A percentile compares a stretch with the other conserved stretches of the same genome.
These are phyloP conservation scores for Phialemonium atrogriseum DNA, from an alignment of 2,329 filamentous ascomycete species.

Conservation along the genomic window DNA sequence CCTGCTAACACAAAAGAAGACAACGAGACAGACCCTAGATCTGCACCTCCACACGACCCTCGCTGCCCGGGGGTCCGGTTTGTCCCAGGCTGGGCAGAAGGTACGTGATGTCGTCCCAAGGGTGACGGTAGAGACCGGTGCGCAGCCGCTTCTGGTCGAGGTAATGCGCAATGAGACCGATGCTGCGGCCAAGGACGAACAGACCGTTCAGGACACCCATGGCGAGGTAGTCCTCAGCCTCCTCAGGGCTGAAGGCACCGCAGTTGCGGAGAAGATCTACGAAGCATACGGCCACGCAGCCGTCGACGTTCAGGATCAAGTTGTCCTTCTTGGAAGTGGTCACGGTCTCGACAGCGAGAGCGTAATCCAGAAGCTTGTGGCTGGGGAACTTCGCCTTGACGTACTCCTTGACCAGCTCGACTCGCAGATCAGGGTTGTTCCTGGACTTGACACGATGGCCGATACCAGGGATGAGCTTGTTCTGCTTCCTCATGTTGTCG, in stretches of 20 bases:
- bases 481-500: slow-evolving; percentile 97
- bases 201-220: slow-evolving; percentile 99
- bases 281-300: slow-evolving; percentile 97
- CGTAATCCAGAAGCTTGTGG: slow-evolving; percentile 98
- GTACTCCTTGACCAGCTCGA: slow-evolving; percentile 99
- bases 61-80: slow-evolving; percentile 61
- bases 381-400: slow-evolving; percentile 94
- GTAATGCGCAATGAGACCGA: slow-evolving; percentile 99
- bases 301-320: slow-evolving; percentile 98
- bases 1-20: slow-evolving; percentile 12
- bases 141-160: slow-evolving; percentile 99
- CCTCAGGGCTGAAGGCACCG: slow-evolving; percentile 90
- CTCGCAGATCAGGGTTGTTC: slow-evolving; percentile 99
- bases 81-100: slow-evolving; percentile 73
- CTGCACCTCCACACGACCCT: slow-evolving; percentile 85
- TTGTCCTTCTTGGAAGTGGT: slow-evolving; percentile 99
- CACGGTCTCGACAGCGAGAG: slow-evolving; percentile 92
- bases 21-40: slow-evolving; percentile 38
- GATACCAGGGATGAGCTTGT: slow-evolving; percentile 99
- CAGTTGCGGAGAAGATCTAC: slow-evolving; percentile 96
- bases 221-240: slow-evolving; percentile 96
- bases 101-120: slow-evolving; percentile 98
- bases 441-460: slow-evolving; percentile 99
- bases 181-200: slow-evolving; percentile 93
- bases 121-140: slow-evolving; percentile 97